phyloP scores from a whole-genome alignment of 495 filamentous ascomycete genomes.

The Coniosporium apollinis region DNA sequence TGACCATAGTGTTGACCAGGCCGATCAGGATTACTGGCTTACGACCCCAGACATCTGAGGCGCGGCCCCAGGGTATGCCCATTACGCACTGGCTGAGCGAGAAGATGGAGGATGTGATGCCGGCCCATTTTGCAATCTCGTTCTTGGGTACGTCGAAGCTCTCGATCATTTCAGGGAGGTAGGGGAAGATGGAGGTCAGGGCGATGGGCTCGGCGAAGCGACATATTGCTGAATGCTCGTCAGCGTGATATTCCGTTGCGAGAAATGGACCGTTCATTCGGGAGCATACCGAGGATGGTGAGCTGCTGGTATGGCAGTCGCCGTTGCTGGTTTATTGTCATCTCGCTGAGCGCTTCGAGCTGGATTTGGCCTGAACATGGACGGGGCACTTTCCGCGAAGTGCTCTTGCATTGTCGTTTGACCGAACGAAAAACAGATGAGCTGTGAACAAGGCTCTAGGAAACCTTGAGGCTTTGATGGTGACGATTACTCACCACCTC shows the following conservation, averaged over 20 bases:
- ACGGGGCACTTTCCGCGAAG: too few relatives aligned
- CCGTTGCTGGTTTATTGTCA: slow-evolving; percentile 2
- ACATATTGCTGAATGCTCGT: slow-evolving; percentile 37
- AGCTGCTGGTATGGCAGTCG: slow-evolving; percentile 4
- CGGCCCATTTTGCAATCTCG: slow-evolving; percentile 62
- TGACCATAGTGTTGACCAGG: slow-evolving; percentile 53
- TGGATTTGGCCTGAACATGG: too few relatives aligned
- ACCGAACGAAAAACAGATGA: too few relatives aligned
- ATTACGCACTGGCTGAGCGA: slow-evolving; percentile 55
- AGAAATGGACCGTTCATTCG: neutral
- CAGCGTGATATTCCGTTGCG: slow-evolving; percentile 5
- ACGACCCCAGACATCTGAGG: slow-evolving; percentile 54
- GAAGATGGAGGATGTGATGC: slow-evolving; percentile 56
- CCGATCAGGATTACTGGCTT: slow-evolving; percentile 60
- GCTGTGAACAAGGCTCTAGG: too few relatives aligned
- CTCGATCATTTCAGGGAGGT: slow-evolving; percentile 79
- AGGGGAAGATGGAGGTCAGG: slow-evolving; percentile 73
- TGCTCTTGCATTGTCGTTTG: too few relatives aligned
- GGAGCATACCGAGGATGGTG: slow-evolving; percentile 4
- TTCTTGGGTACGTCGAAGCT: slow-evolving; percentile 55
- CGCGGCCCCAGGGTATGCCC: slow-evolving; percentile 63
- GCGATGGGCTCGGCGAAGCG: slow-evolving; percentile 80
- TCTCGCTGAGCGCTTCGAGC: too few relatives aligned
- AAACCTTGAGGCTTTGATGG: too few relatives aligned
- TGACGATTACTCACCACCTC: too few relatives aligned